phyloP scores from a whole-genome alignment of 345 rosid genomes.

The Syzygium oleosum region DNA sequence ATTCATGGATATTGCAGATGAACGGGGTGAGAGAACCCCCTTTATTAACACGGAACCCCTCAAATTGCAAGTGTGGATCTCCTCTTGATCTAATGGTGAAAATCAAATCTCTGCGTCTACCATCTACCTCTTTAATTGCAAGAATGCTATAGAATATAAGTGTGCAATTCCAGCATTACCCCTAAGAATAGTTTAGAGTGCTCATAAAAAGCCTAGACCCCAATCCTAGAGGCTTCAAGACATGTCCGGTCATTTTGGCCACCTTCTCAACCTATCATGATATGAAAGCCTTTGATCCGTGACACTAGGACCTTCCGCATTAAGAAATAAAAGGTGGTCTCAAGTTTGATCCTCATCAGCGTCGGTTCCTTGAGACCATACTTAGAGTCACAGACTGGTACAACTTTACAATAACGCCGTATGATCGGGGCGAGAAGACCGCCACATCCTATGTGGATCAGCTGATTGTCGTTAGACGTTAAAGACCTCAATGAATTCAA shows the following conservation, averaged over 20 bases:
- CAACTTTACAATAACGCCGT: not conserved
- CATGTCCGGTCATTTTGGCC: not conserved
- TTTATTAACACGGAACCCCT: not conserved
- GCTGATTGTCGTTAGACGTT: not conserved
- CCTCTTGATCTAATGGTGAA: not conserved
- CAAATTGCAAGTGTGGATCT: not conserved
- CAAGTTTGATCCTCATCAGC: not conserved
- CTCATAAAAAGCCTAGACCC: no score
- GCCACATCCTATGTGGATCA: not conserved
- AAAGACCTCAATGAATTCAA: not conserved
- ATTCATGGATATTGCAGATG: not conserved
- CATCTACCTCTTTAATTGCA: not conserved
- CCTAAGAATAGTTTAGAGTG: no score
- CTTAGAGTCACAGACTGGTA: not conserved
- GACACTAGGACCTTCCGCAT: not conserved
- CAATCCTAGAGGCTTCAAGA: no score
- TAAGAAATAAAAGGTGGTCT: not conserved
- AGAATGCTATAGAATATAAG: not conserved
- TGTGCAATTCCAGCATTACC: no score
- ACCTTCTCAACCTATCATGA: not conserved
- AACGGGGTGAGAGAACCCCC: not conserved
- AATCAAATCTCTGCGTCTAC: not conserved
- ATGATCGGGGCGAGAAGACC: not conserved
- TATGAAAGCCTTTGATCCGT: not conserved
- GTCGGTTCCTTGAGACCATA: not conserved